Percentiles rank a stretch among this genome's conserved stretches.
These are phyloP conservation scores for Aspergillus ochraceus DNA, from an alignment of 2,329 filamentous ascomycete genomes.

Conservation along the genomic window DNA sequence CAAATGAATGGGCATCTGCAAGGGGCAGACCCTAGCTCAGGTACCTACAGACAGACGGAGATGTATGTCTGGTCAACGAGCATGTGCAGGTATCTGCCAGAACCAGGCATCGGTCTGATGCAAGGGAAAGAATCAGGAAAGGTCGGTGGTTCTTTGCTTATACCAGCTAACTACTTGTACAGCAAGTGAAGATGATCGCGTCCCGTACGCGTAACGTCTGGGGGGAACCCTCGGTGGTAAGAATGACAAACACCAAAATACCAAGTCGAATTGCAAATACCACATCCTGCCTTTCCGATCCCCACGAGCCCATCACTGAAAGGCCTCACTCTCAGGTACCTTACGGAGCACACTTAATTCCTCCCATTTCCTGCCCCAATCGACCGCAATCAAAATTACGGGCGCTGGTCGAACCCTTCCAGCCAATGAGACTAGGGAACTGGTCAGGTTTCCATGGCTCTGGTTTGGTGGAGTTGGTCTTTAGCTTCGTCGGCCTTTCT, in stretches of 20 bases:
- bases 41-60: not conserved
- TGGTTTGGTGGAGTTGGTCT: not conserved
- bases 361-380: not conserved
- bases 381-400: not conserved
- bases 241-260: too few relatives aligned
- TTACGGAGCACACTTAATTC: too few relatives aligned
- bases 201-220: conserved; percentile 16
- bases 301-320: not conserved
- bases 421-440: too few relatives aligned
- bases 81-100: too few relatives aligned
- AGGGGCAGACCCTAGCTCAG: not conserved
- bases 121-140: not conserved
- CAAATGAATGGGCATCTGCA: not conserved
- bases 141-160: too few relatives aligned
- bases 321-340: not conserved
- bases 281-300: not conserved
- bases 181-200: conserved; percentile 2
- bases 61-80: too few relatives aligned
- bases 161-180: too few relatives aligned
- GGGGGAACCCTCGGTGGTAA: too few relatives aligned
- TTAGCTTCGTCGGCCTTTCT: not conserved
- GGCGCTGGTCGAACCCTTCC: not conserved
- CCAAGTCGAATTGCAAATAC: too few relatives aligned
- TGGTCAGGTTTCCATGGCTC: not conserved
- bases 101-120: not conserved